A percentile compares a stretch with the other conserved stretches of the same genome.
Evolutionary conservation across 768 basidiomycete genomes (phyloP).

Genomic region (Lentinula lateritia): DNA sequence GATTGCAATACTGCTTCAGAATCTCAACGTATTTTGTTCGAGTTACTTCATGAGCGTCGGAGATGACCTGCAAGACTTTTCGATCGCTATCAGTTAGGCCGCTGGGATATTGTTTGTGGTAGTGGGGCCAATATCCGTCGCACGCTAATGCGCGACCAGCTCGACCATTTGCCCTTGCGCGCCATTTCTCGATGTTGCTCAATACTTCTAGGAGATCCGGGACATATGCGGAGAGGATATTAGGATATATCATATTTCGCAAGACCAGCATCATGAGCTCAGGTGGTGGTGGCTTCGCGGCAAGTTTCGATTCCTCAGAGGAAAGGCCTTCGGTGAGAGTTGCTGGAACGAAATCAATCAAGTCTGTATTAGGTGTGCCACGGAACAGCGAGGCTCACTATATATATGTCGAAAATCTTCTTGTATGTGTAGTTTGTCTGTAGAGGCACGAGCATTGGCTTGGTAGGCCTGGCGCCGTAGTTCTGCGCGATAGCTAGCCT

Average conservation of each 20-base stretch:
- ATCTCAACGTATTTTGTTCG: not conserved
- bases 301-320: not conserved
- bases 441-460: not conserved
- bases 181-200: not conserved
- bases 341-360: not conserved
- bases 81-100: not conserved
- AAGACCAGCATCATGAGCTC: not conserved
- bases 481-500: not conserved
- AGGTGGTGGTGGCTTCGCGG: not conserved
- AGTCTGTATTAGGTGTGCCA: too few relatives aligned
- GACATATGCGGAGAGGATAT: not conserved
- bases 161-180: not conserved
- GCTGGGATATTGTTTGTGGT: not conserved
- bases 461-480: not conserved
- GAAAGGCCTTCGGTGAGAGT: not conserved
- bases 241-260: slow-evolving; percentile 4
- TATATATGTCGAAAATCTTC: not conserved
- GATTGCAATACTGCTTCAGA: not conserved
- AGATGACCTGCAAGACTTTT: not conserved
- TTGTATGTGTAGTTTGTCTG: not conserved
- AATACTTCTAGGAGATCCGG: slow-evolving; percentile 3
- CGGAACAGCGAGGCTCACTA: not conserved
- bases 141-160: not conserved
- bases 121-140: not conserved
- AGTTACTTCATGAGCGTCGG: not conserved